These are phyloP conservation scores for Aspergillus egyptiacus DNA, from an alignment of 495 filamentous ascomycete genomes.

Conservation along the genomic window DNA sequence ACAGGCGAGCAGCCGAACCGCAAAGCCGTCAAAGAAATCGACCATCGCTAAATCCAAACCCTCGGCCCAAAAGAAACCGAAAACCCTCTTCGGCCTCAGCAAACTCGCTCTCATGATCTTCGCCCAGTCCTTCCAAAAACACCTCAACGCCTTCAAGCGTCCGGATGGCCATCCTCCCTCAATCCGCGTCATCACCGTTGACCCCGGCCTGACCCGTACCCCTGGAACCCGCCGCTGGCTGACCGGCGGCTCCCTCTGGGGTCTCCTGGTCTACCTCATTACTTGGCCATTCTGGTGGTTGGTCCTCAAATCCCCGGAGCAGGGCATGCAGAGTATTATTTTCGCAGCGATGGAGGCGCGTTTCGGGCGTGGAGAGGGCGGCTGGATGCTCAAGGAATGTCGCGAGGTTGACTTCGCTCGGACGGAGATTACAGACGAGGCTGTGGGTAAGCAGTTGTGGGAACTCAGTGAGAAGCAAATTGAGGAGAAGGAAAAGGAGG, in stretches of 20 bases:
- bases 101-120: conserved; percentile 89
- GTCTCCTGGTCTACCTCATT: conserved; percentile 69
- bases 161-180: conserved; percentile 78
- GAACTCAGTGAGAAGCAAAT: conserved; percentile 80
- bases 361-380: conserved; percentile 60
- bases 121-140: conserved; percentile 81
- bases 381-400: conserved; percentile 80
- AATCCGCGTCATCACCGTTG: conserved; percentile 71
- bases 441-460: conserved; percentile 77
- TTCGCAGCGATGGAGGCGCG: conserved; percentile 76
- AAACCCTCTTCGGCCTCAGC: conserved; percentile 68
- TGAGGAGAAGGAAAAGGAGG: conserved; percentile 74
- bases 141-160: conserved; percentile 71
- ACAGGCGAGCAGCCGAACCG: not conserved
- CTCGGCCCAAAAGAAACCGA: conserved; percentile 1
- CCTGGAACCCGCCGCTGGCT: conserved; percentile 84
- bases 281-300: conserved; percentile 81
- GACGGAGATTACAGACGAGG: conserved; percentile 72
- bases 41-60: not conserved
- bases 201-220: conserved; percentile 79
- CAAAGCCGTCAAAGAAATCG: not conserved
- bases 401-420: conserved; percentile 62
- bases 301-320: conserved; percentile 71
- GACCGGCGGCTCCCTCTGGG: conserved; percentile 75
- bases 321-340: conserved; percentile 82